Evolutionary conservation across 768 basidiomycete genomes (phyloP), one percentile per base, ranked within the genome.

Genomic region (Gelatoporia subvermispora): DNA sequence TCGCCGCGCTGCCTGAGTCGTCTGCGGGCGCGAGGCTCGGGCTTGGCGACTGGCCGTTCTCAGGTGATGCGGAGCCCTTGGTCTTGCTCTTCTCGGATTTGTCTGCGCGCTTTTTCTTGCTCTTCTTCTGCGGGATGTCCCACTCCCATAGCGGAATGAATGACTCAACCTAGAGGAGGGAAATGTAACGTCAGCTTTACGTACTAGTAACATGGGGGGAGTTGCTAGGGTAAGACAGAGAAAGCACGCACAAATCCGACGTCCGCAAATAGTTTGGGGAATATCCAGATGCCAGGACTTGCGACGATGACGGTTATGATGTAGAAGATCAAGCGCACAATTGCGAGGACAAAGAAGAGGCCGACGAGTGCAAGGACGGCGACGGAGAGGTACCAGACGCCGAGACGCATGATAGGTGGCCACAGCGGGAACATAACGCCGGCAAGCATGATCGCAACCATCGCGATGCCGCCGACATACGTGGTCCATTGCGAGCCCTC

Each of bases 351-450:
- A 62, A 98, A 92, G 73, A 99, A 94, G 49, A 91, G 71, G 28
- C 82, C 94, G 49, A 98, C 79, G 54, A 98, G 74, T 24, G 88
- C 89, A 36, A 99, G 76, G 69, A 93, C 84, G 40, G 71, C 87
- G 49, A 97, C 84, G 57, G 85, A 88, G 55, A 99, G 73, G 67
- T 99, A 99, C 87, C 89, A 97, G 48, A 94, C 95, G 31, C 95
- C 94, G 24, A 94, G 72, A 13, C 95, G 80, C 79, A 99, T 81
- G 59, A 82, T 83, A 42, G 87, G 81, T 2, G 96, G 96, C 96
- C 96, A 99, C 15, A 99, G 77, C 3, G 96, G 96, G 81, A 96
- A 99, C 93, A 99, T 96, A 62, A 97, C 94, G 2, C 90, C 94
- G 4, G 88, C 93, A 37, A 99, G 84, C 75, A 98, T 92, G 63